Conservation (phyloP, 805 yeast genomes). For the Wickerhamomyces ciferrii region DNA sequence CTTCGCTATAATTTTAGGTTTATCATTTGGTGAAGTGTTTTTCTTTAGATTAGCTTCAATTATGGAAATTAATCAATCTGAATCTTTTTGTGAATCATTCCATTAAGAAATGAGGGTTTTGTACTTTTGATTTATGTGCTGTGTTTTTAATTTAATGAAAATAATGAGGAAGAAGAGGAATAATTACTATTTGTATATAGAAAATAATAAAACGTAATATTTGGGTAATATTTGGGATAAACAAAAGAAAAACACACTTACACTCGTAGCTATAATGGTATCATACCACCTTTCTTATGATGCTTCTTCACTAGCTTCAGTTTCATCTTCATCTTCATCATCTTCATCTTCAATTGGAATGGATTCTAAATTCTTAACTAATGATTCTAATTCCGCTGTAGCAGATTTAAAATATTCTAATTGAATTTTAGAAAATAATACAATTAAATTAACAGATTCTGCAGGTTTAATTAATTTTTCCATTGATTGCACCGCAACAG, state of each 20-base stretch:
- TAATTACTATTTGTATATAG: too few relatives aligned
- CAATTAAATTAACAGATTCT: conserved; percentile 57
- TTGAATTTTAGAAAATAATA: conserved; percentile 66
- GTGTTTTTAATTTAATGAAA: not conserved
- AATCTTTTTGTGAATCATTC: conserved; percentile 20
- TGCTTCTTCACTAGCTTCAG: conserved; percentile 11
- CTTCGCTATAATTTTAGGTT: conserved; percentile 68
- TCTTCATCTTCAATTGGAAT: conserved; percentile 37
- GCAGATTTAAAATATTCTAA: conserved; percentile 56
- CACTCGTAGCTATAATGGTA: too few relatives aligned
- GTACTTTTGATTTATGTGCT: too few relatives aligned
- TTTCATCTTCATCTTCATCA: conserved; percentile 26
- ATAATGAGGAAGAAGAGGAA: not conserved
- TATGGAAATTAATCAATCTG: conserved; percentile 25
- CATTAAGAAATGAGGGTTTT: conserved; percentile 17
- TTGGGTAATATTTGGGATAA: too few relatives aligned
- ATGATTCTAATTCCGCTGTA: conserved; percentile 38
- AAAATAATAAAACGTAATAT: not conserved
- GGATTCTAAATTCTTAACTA: conserved; percentile 39
- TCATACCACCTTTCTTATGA: too few relatives aligned
- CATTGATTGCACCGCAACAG: conserved; percentile 76
- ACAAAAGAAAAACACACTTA: too few relatives aligned
- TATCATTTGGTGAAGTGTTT: conserved; percentile 64
- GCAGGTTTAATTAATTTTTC: conserved; percentile 64
- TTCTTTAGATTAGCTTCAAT: conserved; percentile 53